A percentile compares a stretch with the other conserved stretches of the same genome.
Conservation (phyloP, 1,139 yeast species). For the Candida freyschussii region DNA sequence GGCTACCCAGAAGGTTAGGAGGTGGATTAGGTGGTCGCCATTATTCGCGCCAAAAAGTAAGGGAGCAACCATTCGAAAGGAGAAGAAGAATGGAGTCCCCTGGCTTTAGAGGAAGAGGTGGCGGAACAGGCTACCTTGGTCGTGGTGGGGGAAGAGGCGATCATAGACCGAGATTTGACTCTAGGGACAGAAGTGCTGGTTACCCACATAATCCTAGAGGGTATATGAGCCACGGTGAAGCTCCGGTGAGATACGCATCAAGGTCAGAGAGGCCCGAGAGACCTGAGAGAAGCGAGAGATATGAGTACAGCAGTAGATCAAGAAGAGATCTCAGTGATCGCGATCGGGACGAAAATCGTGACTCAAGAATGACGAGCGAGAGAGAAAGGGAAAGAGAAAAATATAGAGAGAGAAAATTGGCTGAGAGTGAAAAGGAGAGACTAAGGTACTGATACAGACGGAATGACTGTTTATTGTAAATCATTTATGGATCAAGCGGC, state of each 20-base stretch:
- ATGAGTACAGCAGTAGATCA: conserved; percentile 21
- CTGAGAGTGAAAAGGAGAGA: conserved; percentile 13
- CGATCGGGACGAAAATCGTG: conserved; percentile 10
- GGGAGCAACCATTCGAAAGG: conserved; percentile 2
- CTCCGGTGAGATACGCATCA: conserved; percentile 4
- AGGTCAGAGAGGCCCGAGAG: conserved; percentile 5
- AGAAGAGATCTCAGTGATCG: conserved; percentile 18
- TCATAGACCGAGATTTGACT: conserved; percentile 7
- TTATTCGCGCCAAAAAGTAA: conserved; percentile 28
- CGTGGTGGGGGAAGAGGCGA: conserved; percentile 16
- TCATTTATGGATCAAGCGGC: too few relatives aligned
- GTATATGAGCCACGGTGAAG: too few relatives aligned
- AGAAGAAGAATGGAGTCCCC: conserved; percentile 2
- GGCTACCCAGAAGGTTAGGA: conserved; percentile 78
- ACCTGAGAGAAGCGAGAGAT: conserved; percentile 7
- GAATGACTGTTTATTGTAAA: too few relatives aligned
- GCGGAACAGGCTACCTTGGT: conserved; percentile 13
- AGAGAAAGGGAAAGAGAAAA: conserved; percentile 16
- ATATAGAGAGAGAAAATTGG: conserved; percentile 11
- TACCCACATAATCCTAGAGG: too few relatives aligned
- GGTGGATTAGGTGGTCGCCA: conserved; percentile 72
- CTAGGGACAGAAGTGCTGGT: too few relatives aligned
- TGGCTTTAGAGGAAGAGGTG: conserved; percentile 3
- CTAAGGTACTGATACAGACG: conserved; percentile 14
- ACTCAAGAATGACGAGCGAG: conserved; percentile 9